Conservation (phyloP, 148 eudicot species). For the Limonium bicolor region DNA sequence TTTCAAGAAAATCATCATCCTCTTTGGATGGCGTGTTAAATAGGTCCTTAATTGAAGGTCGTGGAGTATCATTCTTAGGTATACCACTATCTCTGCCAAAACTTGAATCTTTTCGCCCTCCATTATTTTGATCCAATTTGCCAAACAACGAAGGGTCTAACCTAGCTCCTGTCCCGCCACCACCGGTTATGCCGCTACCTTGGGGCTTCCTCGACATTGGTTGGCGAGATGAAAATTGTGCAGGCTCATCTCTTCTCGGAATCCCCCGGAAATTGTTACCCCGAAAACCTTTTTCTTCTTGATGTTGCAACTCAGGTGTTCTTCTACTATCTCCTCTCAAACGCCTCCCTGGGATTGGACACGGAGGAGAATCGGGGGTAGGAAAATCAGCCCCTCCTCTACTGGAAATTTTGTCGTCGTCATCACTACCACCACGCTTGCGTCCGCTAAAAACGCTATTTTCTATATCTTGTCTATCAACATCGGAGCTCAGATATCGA, state of each 20-base stretch:
- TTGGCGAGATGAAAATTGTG: not conserved
- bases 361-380: conserved; percentile 13
- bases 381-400: conserved; percentile 7
- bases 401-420: conserved; percentile 12
- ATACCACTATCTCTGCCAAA: conserved; percentile 7
- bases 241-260: conserved; percentile 12
- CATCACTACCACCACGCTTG: conserved; percentile 9
- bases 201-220: conserved; percentile 9
- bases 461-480: not conserved
- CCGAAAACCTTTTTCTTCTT: conserved; percentile 4
- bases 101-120: conserved; percentile 2
- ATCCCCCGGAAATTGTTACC: conserved; percentile 7
- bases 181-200: too few species aligned
- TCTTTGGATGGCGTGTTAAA: conserved; percentile 10
- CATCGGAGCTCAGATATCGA: conserved; percentile 12
- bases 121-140: conserved; percentile 9
- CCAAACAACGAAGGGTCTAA: not conserved
- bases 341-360: conserved; percentile 37
- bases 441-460: conserved; percentile 5
- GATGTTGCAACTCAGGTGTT: conserved; percentile 12
- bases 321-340: conserved; percentile 23
- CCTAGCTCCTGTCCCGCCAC: conserved; percentile 8
- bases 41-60: conserved; percentile 17
- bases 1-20: conserved; percentile 43
- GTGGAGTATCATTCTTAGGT: conserved; percentile 8